phyloP scores from a whole-genome alignment of 2,329 filamentous ascomycete species.

The Aspergillus carbonarius region DNA sequence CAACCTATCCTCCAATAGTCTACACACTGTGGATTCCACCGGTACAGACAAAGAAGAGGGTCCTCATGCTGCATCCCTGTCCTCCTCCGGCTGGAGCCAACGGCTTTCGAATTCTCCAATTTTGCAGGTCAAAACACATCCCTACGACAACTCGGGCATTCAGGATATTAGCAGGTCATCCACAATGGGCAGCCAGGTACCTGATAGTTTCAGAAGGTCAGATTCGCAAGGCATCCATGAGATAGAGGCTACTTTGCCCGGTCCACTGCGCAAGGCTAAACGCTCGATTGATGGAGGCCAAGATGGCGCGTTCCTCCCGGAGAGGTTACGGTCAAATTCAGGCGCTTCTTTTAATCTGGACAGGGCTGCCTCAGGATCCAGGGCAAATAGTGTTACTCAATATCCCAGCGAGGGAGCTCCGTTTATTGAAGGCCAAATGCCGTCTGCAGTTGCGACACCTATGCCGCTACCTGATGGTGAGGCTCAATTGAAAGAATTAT shows the following conservation, averaged over 20 bases:
- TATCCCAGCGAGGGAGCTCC: conserved; percentile 24
- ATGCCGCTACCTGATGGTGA: conserved; percentile 34
- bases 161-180: conserved; percentile 24
- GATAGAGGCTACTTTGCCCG: conserved; percentile 25
- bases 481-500: conserved; percentile 24
- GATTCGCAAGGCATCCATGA: conserved; percentile 32
- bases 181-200: conserved; percentile 17
- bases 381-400: conserved; percentile 31
- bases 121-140: conserved; percentile 29
- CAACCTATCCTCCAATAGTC: conserved; percentile 30
- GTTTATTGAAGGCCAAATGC: conserved; percentile 30
- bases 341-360: conserved; percentile 31
- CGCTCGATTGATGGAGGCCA: conserved; percentile 25
- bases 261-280: conserved; percentile 24
- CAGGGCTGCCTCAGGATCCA: conserved; percentile 26
- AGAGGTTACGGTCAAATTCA: conserved; percentile 31
- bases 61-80: conserved; percentile 28
- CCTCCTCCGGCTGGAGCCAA: conserved; percentile 31
- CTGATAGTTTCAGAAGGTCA: conserved; percentile 27
- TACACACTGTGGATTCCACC: conserved; percentile 30
- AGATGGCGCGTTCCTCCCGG: conserved; percentile 33
- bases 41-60: conserved; percentile 33
- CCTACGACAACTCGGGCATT: conserved; percentile 25
- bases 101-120: conserved; percentile 35
- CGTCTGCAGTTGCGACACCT: conserved; percentile 28